Conservation (phyloP, 805 yeast species). For the Saccharomycopsis fermentans region DNA sequence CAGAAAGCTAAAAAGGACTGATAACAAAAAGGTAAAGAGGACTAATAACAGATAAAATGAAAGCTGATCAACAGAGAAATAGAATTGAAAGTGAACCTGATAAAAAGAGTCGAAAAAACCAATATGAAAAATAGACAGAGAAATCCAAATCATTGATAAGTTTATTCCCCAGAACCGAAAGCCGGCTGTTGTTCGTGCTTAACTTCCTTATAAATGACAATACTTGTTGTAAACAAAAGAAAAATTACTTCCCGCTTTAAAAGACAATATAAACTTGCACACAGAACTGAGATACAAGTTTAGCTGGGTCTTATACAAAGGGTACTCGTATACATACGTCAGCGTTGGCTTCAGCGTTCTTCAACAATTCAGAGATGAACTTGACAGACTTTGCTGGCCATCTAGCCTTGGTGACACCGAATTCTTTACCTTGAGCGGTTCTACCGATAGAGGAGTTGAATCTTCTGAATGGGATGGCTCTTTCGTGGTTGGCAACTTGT, state of each 20-base stretch:
- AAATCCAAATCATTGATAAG: no score
- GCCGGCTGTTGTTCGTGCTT: no score
- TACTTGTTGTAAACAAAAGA: not conserved
- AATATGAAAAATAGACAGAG: not conserved
- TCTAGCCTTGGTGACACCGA: slow-evolving; percentile 99
- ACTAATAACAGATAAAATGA: no score
- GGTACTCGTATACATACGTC: slow-evolving; percentile 42
- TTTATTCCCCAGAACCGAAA: no score
- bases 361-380: slow-evolving; percentile 86
- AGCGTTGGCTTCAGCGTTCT: slow-evolving; percentile 98
- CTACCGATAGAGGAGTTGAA: slow-evolving; percentile 94
- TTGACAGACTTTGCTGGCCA: slow-evolving; percentile 99
- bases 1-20: no score
- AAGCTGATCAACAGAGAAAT: no score
- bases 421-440: slow-evolving; percentile 99
- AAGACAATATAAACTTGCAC: not conserved
- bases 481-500: slow-evolving; percentile 94
- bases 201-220: not conserved
- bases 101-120: not conserved
- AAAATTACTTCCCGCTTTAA: slow-evolving; percentile 3
- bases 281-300: not conserved
- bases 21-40: no score
- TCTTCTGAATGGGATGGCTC: slow-evolving; percentile 99
- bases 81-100: no score
- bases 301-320: not conserved